Evolutionary conservation across 2,329 filamentous ascomycete species (phyloP), one percentile per base, ranked within the genome.

Genomic region (Penicillium concentricum): DNA sequence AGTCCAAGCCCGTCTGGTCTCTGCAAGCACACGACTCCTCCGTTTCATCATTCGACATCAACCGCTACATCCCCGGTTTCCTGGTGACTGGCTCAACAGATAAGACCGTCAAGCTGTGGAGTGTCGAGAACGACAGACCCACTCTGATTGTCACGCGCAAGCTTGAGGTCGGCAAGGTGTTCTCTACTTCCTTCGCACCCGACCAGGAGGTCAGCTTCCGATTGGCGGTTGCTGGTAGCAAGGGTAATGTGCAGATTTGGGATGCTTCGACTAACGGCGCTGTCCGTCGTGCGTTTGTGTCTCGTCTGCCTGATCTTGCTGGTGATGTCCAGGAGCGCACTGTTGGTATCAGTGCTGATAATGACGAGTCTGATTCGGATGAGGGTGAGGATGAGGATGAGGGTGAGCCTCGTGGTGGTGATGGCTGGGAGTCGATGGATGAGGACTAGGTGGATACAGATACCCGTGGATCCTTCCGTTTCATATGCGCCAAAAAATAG

Each of bases 101-200:
- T 80, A 93, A 91, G 80, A 90, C 89, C 6, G 92, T 97, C 67
- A 99, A 99, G 82, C 82, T 99, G 56, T 99, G 94, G 94, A 96
- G 96, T 76, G 86, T 97, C 56, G 84, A 88, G 66, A 76, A 88
- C 13, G 84, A 84, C 39, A 92, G 91, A 2, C 94, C 94, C 1
- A 90, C 87, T 59, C 90, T 99, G 85, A 91, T 99, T 1, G 90
- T 95, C 5, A 90, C 90, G 26, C 87, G 94, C 64, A 93, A 97
- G 74, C 80, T 97, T 44, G 94, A 95, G 53, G 90, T 99, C 18
- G 94, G 94, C 58, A 95, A 93, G 77, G 89, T 99, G 37, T 99
- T 99, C 76, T 91, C 91, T 12, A 89, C 92, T 2, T 84, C 84
- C 7, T 99, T 97, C 74, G 94, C 90, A 4, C 93, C 94, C 0